Conservation (phyloP, 148 eudicot species). For the Beta vulgaris region DNA sequence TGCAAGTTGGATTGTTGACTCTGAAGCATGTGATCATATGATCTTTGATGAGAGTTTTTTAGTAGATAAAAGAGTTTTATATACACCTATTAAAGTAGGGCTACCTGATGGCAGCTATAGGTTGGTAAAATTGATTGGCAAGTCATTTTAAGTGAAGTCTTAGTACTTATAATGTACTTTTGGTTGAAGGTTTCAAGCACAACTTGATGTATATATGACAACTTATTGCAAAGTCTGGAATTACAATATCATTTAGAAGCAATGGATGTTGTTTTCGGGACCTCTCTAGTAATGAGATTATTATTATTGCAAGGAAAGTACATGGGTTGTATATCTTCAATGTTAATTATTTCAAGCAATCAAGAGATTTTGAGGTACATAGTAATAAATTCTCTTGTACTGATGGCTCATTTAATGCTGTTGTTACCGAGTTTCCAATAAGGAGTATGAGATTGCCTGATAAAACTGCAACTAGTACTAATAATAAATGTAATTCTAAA, state of each 20-base stretch:
- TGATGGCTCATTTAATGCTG: no score
- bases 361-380: no score
- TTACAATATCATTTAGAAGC: background rate
- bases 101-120: background rate
- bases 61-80: fast-evolving
- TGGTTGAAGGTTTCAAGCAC: background rate
- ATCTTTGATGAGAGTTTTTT: background rate
- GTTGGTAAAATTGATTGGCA: background rate
- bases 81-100: background rate
- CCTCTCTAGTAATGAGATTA: background rate
- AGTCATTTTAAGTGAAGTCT: background rate
- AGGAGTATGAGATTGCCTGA: background rate
- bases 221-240: no score
- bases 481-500: background rate
- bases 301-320: background rate
- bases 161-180: background rate
- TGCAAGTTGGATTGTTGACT: background rate
- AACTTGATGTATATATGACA: background rate
- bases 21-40: background rate
- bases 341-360: no score
- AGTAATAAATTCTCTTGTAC: no score
- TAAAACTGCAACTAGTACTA: no score
- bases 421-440: background rate
- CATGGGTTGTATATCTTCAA: no score
- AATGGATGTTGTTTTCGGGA: background rate